A percentile compares a stretch with the other conserved stretches of the same genome.
These are phyloP conservation scores for Yarrowia sp. DNA, from an alignment of 805 yeast species.

Conservation along the genomic window DNA sequence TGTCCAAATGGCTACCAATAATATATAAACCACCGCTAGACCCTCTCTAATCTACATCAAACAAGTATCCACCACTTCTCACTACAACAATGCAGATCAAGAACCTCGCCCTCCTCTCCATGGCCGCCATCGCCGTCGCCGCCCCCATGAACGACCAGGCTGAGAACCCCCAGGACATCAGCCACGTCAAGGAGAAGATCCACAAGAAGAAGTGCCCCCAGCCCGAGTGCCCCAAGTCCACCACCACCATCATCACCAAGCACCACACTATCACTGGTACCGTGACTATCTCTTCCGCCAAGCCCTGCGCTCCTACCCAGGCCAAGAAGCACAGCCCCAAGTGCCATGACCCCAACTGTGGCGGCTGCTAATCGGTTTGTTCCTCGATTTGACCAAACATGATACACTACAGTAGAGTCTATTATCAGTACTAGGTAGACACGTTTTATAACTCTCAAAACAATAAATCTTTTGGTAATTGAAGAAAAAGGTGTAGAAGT, in stretches of 20 bases:
- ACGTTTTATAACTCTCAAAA: conserved; percentile 12
- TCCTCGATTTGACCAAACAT: not conserved
- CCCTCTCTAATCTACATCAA: not conserved
- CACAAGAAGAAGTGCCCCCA: conserved; percentile 32
- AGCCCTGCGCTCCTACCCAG: conserved; percentile 29
- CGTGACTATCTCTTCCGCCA: conserved; percentile 7
- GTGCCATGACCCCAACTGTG: conserved; percentile 28
- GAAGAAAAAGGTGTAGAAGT: no score
- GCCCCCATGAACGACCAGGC: conserved; percentile 26
- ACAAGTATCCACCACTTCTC: conserved; percentile 1
- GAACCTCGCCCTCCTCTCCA: conserved; percentile 33
- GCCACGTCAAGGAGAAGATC: conserved; percentile 31
- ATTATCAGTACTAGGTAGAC: conserved; percentile 12
- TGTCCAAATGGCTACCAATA: not conserved
- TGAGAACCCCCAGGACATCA: conserved; percentile 32
- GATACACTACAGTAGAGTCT: not conserved
- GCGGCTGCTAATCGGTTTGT: conserved; percentile 12
- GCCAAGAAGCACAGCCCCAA: conserved; percentile 25
- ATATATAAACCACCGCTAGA: not conserved
- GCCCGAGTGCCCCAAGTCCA: conserved; percentile 35
- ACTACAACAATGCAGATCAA: conserved; percentile 37
- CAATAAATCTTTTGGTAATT: not conserved
- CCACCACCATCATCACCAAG: conserved; percentile 1
- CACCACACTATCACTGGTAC: not conserved
- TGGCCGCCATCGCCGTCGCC: conserved; percentile 36